Evolutionary conservation across 768 basidiomycete species (phyloP).

Genomic region (Suillus bovinus): DNA sequence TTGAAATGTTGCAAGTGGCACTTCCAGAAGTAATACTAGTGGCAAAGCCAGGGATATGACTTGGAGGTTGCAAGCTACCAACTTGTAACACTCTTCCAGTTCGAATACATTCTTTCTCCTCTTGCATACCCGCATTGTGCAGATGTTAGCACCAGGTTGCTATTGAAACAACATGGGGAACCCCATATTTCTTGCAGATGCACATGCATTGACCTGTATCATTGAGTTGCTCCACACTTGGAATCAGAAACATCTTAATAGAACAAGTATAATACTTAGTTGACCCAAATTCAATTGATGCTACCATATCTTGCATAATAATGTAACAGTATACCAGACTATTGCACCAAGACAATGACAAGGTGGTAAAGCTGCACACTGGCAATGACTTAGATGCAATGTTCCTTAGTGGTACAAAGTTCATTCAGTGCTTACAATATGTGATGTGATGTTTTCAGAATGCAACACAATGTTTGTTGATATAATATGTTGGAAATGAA

Average conservation of each 20-base stretch:
- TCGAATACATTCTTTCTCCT: conserved; percentile 3
- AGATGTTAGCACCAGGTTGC: conserved; percentile 8
- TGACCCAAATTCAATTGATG: background rate
- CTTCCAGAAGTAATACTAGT: background rate
- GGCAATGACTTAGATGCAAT: too few species aligned
- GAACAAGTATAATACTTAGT: background rate
- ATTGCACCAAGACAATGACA: too few species aligned
- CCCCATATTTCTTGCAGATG: background rate
- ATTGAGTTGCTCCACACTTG: background rate
- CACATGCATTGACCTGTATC: background rate
- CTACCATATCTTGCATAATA: background rate
- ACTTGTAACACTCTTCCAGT: background rate
- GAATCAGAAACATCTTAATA: background rate
- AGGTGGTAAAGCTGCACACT: too few species aligned
- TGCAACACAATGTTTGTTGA: too few species aligned
- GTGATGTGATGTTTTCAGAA: too few species aligned
- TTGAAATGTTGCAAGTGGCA: background rate
- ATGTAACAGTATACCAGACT: background rate
- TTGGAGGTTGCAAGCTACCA: background rate
- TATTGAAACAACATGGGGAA: background rate
- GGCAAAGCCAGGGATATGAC: background rate
- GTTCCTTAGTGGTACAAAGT: too few species aligned
- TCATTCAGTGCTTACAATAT: too few species aligned
- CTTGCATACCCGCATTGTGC: background rate
- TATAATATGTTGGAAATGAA: too few species aligned